Evolutionary conservation across 148 eudicot species (phyloP).

Genomic region (Rhododendron molle): DNA sequence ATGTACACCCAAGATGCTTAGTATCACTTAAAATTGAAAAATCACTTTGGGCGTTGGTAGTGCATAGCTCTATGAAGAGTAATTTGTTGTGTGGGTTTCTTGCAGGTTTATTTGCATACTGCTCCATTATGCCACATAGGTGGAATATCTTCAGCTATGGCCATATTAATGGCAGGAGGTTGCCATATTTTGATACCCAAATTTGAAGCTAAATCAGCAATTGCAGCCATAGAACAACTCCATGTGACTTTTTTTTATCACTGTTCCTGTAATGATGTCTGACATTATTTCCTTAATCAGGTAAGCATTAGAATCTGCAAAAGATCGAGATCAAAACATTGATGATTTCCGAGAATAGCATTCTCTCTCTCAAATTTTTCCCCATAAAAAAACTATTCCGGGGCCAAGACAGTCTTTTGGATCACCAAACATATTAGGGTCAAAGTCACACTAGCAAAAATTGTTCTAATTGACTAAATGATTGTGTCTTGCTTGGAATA

Average conservation of each 20-base stretch:
- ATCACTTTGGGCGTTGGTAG: background rate
- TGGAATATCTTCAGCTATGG: slow-evolving; percentile 88
- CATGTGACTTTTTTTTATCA: slow-evolving; percentile 69
- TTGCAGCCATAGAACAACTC: slow-evolving; percentile 52
- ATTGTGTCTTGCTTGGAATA: background rate
- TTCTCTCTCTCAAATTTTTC: background rate
- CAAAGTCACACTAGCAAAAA: background rate
- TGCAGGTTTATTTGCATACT: slow-evolving; percentile 82
- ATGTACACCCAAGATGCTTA: background rate
- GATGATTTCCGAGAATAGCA: background rate
- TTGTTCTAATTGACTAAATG: background rate
- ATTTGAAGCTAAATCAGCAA: slow-evolving; percentile 67
- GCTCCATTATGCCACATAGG: slow-evolving; percentile 97
- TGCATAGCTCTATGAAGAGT: background rate
- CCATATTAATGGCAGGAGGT: slow-evolving; percentile 86
- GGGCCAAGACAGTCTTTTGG: background rate
- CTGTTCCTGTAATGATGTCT: slow-evolving; percentile 86
- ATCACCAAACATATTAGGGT: background rate
- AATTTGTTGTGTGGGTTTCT: background rate
- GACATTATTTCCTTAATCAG: slow-evolving; percentile 62
- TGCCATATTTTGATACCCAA: slow-evolving; percentile 81
- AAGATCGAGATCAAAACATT: background rate
- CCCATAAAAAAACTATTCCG: background rate
- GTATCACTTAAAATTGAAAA: background rate
- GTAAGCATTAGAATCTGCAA: slow-evolving; percentile 20